Evolutionary conservation across 352 stramenopile species (phyloP).

Genomic region (Globisporangium alternatum): DNA sequence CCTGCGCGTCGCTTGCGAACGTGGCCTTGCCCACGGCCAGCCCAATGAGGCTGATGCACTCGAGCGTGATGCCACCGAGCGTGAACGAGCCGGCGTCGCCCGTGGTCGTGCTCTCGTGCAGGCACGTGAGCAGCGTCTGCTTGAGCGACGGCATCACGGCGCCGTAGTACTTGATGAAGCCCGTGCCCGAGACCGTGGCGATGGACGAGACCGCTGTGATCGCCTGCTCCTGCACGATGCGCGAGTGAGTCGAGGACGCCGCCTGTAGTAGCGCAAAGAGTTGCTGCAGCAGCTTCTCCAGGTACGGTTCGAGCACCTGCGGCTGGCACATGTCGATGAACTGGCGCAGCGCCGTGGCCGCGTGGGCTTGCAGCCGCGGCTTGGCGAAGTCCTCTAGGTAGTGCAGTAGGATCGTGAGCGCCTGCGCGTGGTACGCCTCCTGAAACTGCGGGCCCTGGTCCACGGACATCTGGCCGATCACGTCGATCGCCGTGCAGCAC

Average conservation of each 20-base stretch:
- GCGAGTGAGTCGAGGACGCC: slow-evolving; percentile 25
- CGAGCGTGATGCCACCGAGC: slow-evolving; percentile 80
- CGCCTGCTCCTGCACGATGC: slow-evolving; percentile 75
- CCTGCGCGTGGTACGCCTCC: slow-evolving; percentile 65
- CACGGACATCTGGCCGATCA: slow-evolving; percentile 75
- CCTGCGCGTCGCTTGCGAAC: slow-evolving; percentile 64
- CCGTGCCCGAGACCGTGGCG: slow-evolving; percentile 54
- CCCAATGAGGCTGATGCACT: slow-evolving; percentile 82
- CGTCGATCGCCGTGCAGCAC: slow-evolving; percentile 81
- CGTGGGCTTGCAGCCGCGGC: slow-evolving; percentile 70
- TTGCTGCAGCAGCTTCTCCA: slow-evolving; percentile 69
- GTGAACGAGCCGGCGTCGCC: slow-evolving; percentile 54
- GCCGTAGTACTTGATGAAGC: slow-evolving; percentile 73
- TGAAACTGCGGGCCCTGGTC: slow-evolving; percentile 83
- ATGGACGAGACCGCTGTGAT: slow-evolving; percentile 82
- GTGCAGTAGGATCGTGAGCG: slow-evolving; percentile 55
- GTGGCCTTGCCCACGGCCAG: slow-evolving; percentile 68
- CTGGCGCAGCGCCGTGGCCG: slow-evolving; percentile 70
- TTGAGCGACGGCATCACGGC: slow-evolving; percentile 74
- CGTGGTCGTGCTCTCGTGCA: slow-evolving; percentile 50
- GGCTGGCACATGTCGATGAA: slow-evolving; percentile 83
- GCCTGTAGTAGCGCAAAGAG: slow-evolving; percentile 66
- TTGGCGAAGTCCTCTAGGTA: slow-evolving; percentile 62
- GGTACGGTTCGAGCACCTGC: slow-evolving; percentile 61
- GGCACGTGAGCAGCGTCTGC: slow-evolving; percentile 59